Evolutionary conservation across 805 yeast genomes (phyloP), one percentile per base, ranked within the genome.

Genomic region (Ogataea henricii): DNA sequence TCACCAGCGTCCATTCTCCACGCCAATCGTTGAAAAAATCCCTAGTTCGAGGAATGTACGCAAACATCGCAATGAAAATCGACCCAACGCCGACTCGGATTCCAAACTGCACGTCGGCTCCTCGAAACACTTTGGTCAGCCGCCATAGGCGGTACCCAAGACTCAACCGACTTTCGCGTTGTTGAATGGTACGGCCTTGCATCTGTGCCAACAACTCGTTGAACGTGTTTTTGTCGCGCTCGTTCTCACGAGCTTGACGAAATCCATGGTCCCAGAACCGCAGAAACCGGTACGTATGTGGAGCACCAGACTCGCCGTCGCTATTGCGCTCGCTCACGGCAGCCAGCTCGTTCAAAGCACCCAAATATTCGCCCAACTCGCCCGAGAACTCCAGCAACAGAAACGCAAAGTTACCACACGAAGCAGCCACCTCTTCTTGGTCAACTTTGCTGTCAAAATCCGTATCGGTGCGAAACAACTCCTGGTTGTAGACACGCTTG

Each of bases 1-100:
- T 83, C n/a, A 86, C 87, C 32, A 88, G 66, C 0, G 89, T 83
- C 96, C 96, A 88, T 62, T 88, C 96, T 13, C 86, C 85, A 53
- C 91, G 68, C 89, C 89, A 87, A 35, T 71, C 74, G 40, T 69
- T 74, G 57, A 87, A 89, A 1, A 62, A 52, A 4, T 71, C 70
- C 43, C 82, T 71, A 0, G 89, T 79, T 10, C 62, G 59, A 2
- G 83, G 82, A 22, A 79, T 59, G 56, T 81, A 87, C 2, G 95
- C 95, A 46, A 89, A 81, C 0, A 78, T 55, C 0, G 90, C 82
- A 23, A 88, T 67, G 4, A 77, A 68, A 45, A 85, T 72, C 0
- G 92, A 86, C 0, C 96, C 96, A 10, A 87, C 59, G 0, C 90
- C 94, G 12, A 87, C 95, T 37, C 92, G 69, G 22, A 88, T 66